Base-by-base conservation (phyloP, 495 filamentous ascomycete genomes). In the Daldinia bambusicola region DNA sequence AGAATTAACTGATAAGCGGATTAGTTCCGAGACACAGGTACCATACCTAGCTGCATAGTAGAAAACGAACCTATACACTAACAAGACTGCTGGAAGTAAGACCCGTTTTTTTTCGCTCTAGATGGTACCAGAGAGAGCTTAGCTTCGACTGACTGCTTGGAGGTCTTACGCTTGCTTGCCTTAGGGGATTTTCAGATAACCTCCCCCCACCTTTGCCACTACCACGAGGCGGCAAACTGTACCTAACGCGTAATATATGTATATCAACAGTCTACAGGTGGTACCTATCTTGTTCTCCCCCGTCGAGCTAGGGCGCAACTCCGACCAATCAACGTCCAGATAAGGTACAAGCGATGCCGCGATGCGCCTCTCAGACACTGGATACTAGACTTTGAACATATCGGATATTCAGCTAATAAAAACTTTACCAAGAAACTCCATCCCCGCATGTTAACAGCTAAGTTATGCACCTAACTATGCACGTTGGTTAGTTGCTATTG, bases 281-380 rank as follows among this genome's bases (percentile, higher is more conserved):
- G n/a, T n/a, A n/a, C n/a, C n/a, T n/a, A n/a, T n/a, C n/a, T n/a
- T n/a, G n/a, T n/a, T n/a, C n/a, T n/a, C 18, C 26, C 36, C 65
- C 65, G 61, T 56, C 61, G 66, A 69, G 56, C 61, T 69, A 73
- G 65, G 40, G 48, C 48, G 30, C 45, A 12, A 30, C 14, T n/a
- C 31, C 18, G 32, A 38, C 64, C 69, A 72, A 72, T 72, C 59
- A 67, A 1, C 14, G 6, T 16, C 20, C 12, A 38, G 59, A 6
- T 55, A 6, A 16, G 30, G 20, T 14, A 52, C 48, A 16, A 52
- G 13, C 18, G 48, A 52, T 52, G 48, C 48, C 41, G 16, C 41
- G 16, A 45, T 34, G 32, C 32, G 32, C 32, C 32, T 34, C 32
- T 34, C 32, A 34, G 32, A 43, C 13, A 43, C 13, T 16, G 3